These are phyloP conservation scores for Spathaspora passalidarum DNA, from an alignment of 805 yeast species.

Conservation along the genomic window DNA sequence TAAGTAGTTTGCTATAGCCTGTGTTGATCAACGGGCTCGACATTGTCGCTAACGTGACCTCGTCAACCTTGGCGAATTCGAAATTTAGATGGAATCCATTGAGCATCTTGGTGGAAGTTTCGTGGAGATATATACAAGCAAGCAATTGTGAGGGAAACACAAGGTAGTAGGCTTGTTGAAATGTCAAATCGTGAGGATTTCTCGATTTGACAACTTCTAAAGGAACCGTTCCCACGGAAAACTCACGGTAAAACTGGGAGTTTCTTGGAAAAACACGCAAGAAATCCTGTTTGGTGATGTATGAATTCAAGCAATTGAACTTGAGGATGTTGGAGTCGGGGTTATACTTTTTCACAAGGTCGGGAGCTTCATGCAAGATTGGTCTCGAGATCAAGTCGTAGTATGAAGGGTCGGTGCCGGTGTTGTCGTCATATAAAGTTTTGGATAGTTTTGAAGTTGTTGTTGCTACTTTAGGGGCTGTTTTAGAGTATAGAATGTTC, in stretches of 20 bases:
- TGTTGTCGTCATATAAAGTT: slow-evolving; percentile 17
- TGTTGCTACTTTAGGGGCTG: slow-evolving; percentile 26
- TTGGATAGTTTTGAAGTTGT: slow-evolving; percentile 25
- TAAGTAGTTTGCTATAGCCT: background rate
- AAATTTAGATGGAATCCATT: slow-evolving; percentile 37
- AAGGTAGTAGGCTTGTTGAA: slow-evolving; percentile 51
- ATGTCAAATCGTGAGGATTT: slow-evolving; percentile 40
- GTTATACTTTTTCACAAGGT: background rate
- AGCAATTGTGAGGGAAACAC: slow-evolving; percentile 45
- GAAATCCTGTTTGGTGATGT: slow-evolving; percentile 39
- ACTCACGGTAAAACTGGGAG: slow-evolving; percentile 20
- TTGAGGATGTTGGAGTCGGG: slow-evolving; percentile 29
- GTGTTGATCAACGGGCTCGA: background rate
- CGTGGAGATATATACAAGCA: slow-evolving; percentile 52
- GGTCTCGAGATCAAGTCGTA: background rate
- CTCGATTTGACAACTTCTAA: slow-evolving; percentile 46
- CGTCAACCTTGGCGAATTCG: slow-evolving; percentile 4
- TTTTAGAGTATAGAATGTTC: slow-evolving; percentile 27
- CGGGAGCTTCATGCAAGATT: background rate
- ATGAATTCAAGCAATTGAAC: slow-evolving; percentile 37
- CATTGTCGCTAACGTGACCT: background rate
- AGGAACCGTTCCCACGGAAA: background rate
- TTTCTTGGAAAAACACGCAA: slow-evolving; percentile 34
- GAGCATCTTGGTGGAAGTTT: slow-evolving; percentile 45
- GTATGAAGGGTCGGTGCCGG: background rate